phyloP scores from a whole-genome alignment of 495 filamentous ascomycete species.

The Penicillium robsamsonii region DNA sequence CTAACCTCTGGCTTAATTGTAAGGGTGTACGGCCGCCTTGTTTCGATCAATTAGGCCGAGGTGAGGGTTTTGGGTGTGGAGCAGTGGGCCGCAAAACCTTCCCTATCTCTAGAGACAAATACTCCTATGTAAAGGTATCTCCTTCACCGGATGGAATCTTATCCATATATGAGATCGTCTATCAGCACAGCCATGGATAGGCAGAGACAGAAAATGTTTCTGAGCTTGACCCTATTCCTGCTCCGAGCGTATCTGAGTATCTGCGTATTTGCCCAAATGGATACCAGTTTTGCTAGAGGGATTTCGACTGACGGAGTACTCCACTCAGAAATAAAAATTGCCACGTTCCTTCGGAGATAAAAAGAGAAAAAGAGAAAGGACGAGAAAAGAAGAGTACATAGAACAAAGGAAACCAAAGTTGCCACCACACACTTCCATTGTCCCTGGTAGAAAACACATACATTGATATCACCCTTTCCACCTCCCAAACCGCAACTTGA shows the following conservation, averaged over 20 bases:
- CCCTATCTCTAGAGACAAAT: conserved; percentile 7
- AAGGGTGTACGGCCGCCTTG: not conserved
- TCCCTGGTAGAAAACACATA: too few relatives aligned
- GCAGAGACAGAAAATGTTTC: not conserved
- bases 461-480: not conserved
- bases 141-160: not conserved
- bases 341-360: too few relatives aligned
- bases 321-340: too few relatives aligned
- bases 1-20: not conserved
- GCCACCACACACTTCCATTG: not conserved
- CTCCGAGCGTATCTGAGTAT: too few relatives aligned
- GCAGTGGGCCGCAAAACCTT: conserved; percentile 1
- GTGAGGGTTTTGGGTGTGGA: not conserved
- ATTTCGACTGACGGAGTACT: too few relatives aligned
- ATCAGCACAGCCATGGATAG: not conserved
- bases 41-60: not conserved
- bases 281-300: too few relatives aligned
- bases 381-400: not conserved
- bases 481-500: not conserved
- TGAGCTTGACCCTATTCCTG: not conserved
- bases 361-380: not conserved
- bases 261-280: too few relatives aligned
- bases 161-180: not conserved
- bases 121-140: conserved; percentile 4
- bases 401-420: not conserved